These are phyloP conservation scores for Cyclocybe aegerita DNA, from an alignment of 768 basidiomycete genomes.

Conservation along the genomic window DNA sequence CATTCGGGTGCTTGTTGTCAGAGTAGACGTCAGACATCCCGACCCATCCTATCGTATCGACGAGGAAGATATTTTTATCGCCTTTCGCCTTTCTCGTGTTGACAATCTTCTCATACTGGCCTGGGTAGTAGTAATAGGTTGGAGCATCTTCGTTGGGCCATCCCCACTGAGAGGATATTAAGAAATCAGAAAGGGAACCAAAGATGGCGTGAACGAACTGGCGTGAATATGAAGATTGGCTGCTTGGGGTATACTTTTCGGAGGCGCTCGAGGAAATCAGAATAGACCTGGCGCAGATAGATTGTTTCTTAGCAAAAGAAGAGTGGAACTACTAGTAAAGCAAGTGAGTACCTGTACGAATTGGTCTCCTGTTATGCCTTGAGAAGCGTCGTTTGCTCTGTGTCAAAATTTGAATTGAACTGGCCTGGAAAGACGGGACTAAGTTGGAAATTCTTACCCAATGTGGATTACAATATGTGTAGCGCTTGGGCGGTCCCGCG, in stretches of 20 bases:
- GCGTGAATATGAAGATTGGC: conserved; percentile 55
- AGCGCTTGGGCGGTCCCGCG: conserved; percentile 41
- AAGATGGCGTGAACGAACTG: conserved; percentile 30
- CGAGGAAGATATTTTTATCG: conserved; percentile 49
- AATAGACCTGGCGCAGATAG: conserved; percentile 37
- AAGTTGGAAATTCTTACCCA: conserved; percentile 31
- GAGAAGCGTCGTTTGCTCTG: conserved; percentile 57
- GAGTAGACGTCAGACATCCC: conserved; percentile 49
- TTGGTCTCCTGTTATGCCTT: conserved; percentile 41
- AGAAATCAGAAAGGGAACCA: not conserved
- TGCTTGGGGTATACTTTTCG: conserved; percentile 41
- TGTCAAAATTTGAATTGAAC: not conserved
- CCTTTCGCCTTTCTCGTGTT: conserved; percentile 36
- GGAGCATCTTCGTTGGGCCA: conserved; percentile 53
- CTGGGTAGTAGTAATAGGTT: conserved; percentile 44
- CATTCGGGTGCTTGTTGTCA: conserved; percentile 48
- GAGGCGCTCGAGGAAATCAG: conserved; percentile 42
- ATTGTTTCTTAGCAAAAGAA: not conserved
- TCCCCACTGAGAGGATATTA: conserved; percentile 40
- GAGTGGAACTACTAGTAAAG: not conserved
- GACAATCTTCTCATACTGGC: conserved; percentile 46
- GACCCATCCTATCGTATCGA: conserved; percentile 59
- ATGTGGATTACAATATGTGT: conserved; percentile 60
- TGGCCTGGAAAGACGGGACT: not conserved
- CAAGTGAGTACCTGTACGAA: conserved; percentile 38